Percentiles rank a stretch among this genome's conserved stretches.
These are phyloP conservation scores for Brassica carinata DNA, from an alignment of 345 rosid genomes.

Conservation along the genomic window DNA sequence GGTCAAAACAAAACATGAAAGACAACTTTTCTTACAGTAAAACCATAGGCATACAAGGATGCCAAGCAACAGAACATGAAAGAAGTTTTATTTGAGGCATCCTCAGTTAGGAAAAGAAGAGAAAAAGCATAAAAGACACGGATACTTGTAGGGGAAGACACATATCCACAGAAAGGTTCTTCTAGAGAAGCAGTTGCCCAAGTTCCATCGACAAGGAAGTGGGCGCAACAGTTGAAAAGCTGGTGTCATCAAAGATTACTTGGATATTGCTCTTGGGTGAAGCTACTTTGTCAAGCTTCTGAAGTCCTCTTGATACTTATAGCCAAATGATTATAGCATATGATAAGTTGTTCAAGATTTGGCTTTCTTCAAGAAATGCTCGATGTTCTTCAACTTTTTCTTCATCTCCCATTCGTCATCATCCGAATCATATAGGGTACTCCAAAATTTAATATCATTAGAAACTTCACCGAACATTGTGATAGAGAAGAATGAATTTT, in stretches of 20 bases:
- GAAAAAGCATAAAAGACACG: too few species aligned
- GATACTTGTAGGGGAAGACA: too few species aligned
- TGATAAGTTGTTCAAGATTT: constrained; percentile 17
- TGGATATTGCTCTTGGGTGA: constrained; percentile 22
- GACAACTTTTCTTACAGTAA: too few species aligned
- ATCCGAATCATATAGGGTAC: background rate
- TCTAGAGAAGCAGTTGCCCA: background rate
- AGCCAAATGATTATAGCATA: background rate
- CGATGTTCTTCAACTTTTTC: background rate
- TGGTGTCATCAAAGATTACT: constrained; percentile 20
- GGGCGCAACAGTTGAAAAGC: background rate
- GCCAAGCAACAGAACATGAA: too few species aligned
- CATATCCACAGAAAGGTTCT: too few species aligned
- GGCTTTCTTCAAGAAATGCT: constrained; percentile 20
- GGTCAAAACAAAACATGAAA: too few species aligned
- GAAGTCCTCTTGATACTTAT: background rate
- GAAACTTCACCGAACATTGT: background rate
- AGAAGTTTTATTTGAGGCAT: too few species aligned
- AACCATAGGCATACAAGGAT: too few species aligned
- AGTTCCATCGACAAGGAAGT: background rate
- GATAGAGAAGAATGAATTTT: background rate
- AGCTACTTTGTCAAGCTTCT: constrained; percentile 8
- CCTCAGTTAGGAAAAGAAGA: too few species aligned
- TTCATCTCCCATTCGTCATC: background rate
- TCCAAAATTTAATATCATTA: background rate